These are phyloP conservation scores for Syzygium syzygioides DNA, from an alignment of 441 rosid genomes.

Conservation along the genomic window DNA sequence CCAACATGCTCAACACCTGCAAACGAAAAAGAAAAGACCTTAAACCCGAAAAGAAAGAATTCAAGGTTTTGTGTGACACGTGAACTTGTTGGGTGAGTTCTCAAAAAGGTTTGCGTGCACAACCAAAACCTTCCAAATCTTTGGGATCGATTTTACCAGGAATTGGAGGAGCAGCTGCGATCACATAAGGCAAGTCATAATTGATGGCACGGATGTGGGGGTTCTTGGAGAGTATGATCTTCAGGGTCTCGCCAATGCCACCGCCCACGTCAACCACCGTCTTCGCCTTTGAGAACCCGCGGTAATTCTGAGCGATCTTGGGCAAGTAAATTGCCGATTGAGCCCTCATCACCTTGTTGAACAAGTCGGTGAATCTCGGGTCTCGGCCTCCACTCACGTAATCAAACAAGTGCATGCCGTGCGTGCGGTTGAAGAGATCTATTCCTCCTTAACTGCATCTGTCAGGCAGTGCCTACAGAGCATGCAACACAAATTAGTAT, in stretches of 20 bases:
- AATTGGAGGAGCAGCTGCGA: not conserved
- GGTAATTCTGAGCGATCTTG: not conserved
- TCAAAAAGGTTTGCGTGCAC: not conserved
- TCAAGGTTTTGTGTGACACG: not conserved
- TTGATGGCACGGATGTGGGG: constrained; percentile 12
- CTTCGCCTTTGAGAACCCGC: not conserved
- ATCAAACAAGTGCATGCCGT: not conserved
- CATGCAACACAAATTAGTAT: not conserved
- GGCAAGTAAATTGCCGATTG: not conserved
- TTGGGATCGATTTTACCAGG: not conserved
- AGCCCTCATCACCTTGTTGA: constrained; percentile 2
- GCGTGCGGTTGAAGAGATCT: not conserved
- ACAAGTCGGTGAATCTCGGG: not conserved
- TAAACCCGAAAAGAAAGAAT: not conserved
- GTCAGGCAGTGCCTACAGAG: constrained; percentile 1
- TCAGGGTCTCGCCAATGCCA: constrained; percentile 3
- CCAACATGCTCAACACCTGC: constrained; percentile 16
- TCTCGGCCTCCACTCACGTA: not conserved
- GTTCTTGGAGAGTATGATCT: not conserved
- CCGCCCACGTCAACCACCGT: constrained; percentile 17
- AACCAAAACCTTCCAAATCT: not conserved
- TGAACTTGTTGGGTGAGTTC: not conserved
- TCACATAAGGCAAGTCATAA: constrained; percentile 14
- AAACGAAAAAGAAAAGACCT: not conserved
- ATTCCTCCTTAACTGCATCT: constrained; percentile 1